Evolutionary conservation across 768 basidiomycete species (phyloP).

Genomic region (Boletus pseudopeckii): DNA sequence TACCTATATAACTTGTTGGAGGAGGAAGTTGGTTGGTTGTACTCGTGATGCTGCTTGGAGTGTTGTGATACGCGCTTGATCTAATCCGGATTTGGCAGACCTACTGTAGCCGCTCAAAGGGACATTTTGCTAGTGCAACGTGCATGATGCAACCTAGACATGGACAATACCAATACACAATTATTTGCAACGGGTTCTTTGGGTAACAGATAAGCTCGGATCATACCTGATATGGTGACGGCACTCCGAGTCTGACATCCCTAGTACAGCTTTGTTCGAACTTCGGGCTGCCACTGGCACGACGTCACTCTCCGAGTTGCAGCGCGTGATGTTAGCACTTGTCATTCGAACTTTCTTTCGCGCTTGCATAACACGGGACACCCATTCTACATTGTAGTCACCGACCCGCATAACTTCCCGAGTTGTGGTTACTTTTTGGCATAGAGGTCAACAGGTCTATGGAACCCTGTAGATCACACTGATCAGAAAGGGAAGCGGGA

Average conservation of each 20-base stretch:
- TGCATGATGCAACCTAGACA: not conserved
- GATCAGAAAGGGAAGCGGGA: slow-evolving; percentile 1
- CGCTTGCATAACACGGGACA: not conserved
- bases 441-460: slow-evolving; percentile 57
- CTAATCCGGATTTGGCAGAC: not conserved
- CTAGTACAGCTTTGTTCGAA: no score
- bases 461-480: slow-evolving; percentile 13
- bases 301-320: no score
- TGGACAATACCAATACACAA: slow-evolving; percentile 1
- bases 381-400: not conserved
- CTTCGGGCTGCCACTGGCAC: no score
- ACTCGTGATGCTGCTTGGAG: not conserved
- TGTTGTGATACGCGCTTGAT: not conserved
- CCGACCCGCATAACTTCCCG: no score
- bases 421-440: slow-evolving; percentile 33
- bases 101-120: not conserved
- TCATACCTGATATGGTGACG: no score
- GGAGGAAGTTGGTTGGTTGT: no score
- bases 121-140: not conserved
- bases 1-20: not conserved
- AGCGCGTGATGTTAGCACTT: not conserved
- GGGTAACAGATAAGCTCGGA: no score
- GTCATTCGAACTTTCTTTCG: not conserved
- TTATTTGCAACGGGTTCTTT: not conserved
- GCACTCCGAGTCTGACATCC: no score